Percentiles rank a stretch among this genome's conserved stretches.
Conservation (phyloP, 1,139 yeast genomes). For the Geotrichum candidum region DNA sequence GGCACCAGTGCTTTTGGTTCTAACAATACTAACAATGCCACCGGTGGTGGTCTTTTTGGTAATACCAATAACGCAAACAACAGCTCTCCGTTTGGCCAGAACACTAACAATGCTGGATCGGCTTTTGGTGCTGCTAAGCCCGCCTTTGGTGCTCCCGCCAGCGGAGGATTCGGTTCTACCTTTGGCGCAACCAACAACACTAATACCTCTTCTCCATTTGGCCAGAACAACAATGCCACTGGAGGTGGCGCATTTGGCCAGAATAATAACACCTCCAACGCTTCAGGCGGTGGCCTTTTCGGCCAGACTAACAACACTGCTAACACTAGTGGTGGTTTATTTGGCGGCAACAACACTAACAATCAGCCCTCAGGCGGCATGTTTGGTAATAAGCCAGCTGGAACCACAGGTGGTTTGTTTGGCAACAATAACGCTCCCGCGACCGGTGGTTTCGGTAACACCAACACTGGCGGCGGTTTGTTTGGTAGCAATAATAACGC, state of each 20-base stretch:
- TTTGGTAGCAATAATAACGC: constrained; percentile 32
- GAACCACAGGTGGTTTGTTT: constrained; percentile 25
- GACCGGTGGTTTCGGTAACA: constrained; percentile 22
- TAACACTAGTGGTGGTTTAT: constrained; percentile 37
- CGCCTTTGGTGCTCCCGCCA: constrained; percentile 13
- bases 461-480: constrained; percentile 27
- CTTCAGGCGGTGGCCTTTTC: constrained; percentile 27
- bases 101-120: constrained; percentile 9
- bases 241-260: constrained; percentile 19
- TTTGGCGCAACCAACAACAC: constrained; percentile 19
- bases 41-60: constrained; percentile 18
- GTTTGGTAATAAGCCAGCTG: constrained; percentile 24
- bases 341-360: constrained; percentile 29
- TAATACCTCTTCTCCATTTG: constrained; percentile 24
- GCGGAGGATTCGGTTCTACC: constrained; percentile 15
- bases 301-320: constrained; percentile 25
- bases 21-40: constrained; percentile 20
- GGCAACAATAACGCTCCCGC: constrained; percentile 18
- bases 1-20: constrained; percentile 29
- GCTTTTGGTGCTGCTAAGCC: constrained; percentile 23
- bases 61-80: constrained; percentile 8
- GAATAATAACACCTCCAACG: constrained; percentile 21
- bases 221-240: constrained; percentile 18
- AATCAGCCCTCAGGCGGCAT: constrained; percentile 14
- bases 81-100: constrained; percentile 16